A percentile compares a stretch with the other conserved stretches of the same genome.
phyloP scores from a whole-genome alignment of 345 rosid genomes.

The Hibiscus tridactylites region DNA sequence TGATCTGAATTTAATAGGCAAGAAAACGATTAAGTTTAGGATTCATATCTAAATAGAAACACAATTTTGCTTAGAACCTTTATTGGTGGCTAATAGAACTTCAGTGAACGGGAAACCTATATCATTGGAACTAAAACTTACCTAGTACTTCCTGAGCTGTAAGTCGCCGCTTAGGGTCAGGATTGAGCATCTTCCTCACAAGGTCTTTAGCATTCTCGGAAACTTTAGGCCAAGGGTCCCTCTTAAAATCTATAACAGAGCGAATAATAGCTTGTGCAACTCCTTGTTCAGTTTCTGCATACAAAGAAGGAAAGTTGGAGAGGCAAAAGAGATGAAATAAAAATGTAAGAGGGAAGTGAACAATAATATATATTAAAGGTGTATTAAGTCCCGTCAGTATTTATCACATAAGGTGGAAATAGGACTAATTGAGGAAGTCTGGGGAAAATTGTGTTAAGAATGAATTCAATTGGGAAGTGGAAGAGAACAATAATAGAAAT shows the following conservation, averaged over 20 bases:
- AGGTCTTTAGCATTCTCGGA: constrained; percentile 85
- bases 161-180: constrained; percentile 77
- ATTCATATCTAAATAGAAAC: background rate
- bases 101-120: background rate
- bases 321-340: background rate
- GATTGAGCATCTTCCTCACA: constrained; percentile 87
- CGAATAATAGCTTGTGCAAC: constrained; percentile 91
- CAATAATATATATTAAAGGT: background rate
- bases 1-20: constrained; percentile 50
- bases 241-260: constrained; percentile 68
- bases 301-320: background rate
- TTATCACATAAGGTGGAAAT: background rate
- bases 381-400: background rate
- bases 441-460: background rate
- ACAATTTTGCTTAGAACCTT: background rate
- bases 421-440: background rate
- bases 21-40: constrained; percentile 6
- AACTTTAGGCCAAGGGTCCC: constrained; percentile 99
- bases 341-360: background rate
- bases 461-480: background rate
- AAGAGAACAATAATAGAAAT: background rate
- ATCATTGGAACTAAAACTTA: constrained; percentile 19
- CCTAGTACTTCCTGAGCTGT: constrained; percentile 97
- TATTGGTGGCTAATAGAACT: background rate
- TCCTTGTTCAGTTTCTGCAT: constrained; percentile 96